These are phyloP conservation scores for Taphrina confusa DNA, from an alignment of 1,139 yeast species.

Conservation along the genomic window DNA sequence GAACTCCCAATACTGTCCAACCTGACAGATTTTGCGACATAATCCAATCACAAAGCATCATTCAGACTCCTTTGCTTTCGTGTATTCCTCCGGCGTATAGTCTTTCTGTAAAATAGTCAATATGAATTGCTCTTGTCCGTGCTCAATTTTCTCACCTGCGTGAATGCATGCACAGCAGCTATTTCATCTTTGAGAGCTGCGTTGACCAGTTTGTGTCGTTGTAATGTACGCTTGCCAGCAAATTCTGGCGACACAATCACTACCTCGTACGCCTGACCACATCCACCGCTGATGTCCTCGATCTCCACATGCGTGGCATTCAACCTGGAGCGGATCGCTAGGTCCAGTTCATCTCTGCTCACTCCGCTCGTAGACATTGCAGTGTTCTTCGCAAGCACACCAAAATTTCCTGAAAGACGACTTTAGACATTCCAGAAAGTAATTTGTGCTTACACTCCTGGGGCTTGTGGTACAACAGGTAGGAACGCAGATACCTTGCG, in stretches of 20 bases:
- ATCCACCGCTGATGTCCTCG: conserved; percentile 56
- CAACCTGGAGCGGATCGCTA: conserved; percentile 28
- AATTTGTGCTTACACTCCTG: too few species aligned
- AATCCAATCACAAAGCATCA: too few species aligned
- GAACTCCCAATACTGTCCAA: not conserved
- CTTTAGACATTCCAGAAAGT: too few species aligned
- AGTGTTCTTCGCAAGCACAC: not conserved
- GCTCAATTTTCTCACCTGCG: conserved; percentile 66
- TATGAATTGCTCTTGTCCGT: not conserved
- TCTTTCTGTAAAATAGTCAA: conserved; percentile 41
- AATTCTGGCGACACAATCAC: conserved; percentile 79
- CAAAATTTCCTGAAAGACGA: too few species aligned
- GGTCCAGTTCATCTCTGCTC: conserved; percentile 25
- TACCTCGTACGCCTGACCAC: conserved; percentile 81
- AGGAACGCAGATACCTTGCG: too few species aligned
- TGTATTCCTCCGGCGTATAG: conserved; percentile 45
- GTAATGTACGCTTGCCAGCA: conserved; percentile 76
- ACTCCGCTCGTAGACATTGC: conserved; percentile 29
- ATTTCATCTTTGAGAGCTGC: conserved; percentile 76
- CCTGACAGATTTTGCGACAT: too few species aligned
- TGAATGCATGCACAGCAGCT: conserved; percentile 85
- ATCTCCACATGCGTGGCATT: conserved; percentile 32
- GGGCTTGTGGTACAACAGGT: too few species aligned
- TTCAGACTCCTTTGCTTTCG: conserved; percentile 35
- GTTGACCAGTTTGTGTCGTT: conserved; percentile 85